phyloP scores from a whole-genome alignment of 495 filamentous ascomycete genomes.

The Hypoxylon fragiforme region DNA sequence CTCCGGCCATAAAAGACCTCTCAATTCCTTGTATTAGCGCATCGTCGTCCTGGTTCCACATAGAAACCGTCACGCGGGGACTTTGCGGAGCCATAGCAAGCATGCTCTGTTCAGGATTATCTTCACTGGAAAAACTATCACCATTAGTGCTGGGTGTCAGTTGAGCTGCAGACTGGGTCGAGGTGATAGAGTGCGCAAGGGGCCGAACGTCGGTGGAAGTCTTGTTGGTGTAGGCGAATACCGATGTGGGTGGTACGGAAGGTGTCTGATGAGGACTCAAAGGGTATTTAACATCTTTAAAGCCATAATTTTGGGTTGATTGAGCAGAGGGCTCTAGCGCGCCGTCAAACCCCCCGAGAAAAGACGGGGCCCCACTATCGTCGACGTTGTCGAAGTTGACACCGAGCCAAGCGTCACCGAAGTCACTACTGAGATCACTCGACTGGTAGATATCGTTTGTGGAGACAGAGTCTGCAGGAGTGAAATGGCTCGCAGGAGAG shows the following conservation, averaged over 20 bases:
- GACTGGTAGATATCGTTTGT: constrained; percentile 47
- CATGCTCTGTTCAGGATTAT: constrained; percentile 43
- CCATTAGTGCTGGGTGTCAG: constrained; percentile 54
- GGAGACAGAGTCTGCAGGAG: constrained; percentile 47
- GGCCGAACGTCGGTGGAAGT: constrained; percentile 24
- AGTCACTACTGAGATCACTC: constrained; percentile 45
- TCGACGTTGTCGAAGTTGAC: constrained; percentile 42
- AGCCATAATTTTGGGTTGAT: constrained; percentile 37
- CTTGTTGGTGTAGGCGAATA: neutral
- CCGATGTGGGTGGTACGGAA: constrained; percentile 25
- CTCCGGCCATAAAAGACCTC: constrained; percentile 28
- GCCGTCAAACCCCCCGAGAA: constrained; percentile 34
- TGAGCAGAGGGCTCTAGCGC: constrained; percentile 16
- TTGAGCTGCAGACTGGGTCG: constrained; percentile 38
- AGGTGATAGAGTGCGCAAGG: constrained; percentile 32
- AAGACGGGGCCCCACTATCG: constrained; percentile 40
- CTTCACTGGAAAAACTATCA: constrained; percentile 53
- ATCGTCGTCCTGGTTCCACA: constrained; percentile 48
- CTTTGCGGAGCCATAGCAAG: constrained; percentile 47
- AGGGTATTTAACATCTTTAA: constrained; percentile 29
- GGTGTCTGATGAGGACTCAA: constrained; percentile 39
- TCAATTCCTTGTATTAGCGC: constrained; percentile 35
- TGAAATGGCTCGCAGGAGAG: constrained; percentile 45
- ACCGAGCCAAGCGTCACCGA: constrained; percentile 48
- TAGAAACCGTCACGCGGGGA: constrained; percentile 53